A percentile compares a stretch with the other conserved stretches of the same genome.
Conservation (phyloP, 2,329 filamentous ascomycete genomes). For the Penicillium brevicompactum region DNA sequence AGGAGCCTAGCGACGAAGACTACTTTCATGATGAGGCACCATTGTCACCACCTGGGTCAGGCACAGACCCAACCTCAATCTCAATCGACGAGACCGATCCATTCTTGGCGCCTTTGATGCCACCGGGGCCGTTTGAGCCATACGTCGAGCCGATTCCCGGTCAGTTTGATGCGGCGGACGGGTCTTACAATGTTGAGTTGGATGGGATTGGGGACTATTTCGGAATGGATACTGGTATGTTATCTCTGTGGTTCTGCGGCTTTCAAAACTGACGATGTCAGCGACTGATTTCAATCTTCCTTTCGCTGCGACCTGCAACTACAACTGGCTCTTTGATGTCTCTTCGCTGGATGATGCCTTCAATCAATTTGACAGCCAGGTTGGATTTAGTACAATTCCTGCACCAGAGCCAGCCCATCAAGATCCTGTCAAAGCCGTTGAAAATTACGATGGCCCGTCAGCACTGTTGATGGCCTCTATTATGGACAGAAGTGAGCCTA, state of each 20-base stretch:
- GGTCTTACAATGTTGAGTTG: conserved; percentile 28
- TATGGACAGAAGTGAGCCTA: conserved; percentile 17
- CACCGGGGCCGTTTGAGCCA: conserved; percentile 33
- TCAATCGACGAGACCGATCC: conserved; percentile 30
- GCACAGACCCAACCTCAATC: conserved; percentile 24
- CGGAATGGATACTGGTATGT: conserved; percentile 57
- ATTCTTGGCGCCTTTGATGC: conserved; percentile 34
- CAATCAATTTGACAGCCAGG: conserved; percentile 27
- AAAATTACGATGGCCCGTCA: conserved; percentile 25
- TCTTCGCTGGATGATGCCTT: conserved; percentile 41
- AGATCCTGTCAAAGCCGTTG: background rate
- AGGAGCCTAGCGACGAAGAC: conserved; percentile 11
- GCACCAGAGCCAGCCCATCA: conserved; percentile 21
- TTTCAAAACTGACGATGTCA: conserved; percentile 2
- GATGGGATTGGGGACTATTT: conserved; percentile 54
- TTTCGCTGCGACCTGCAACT: conserved; percentile 64
- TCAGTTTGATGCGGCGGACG: conserved; percentile 38
- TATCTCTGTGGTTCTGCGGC: background rate
- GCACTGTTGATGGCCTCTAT: conserved; percentile 27
- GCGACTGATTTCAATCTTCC: conserved; percentile 67
- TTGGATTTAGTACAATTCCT: conserved; percentile 26
- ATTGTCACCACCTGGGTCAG: conserved; percentile 31
- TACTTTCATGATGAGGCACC: conserved; percentile 21
- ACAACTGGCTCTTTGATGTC: conserved; percentile 63
- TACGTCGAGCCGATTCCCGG: conserved; percentile 36